Conservation (phyloP, 331 rosid genomes). For the Rhamnella rubrinervis region DNA sequence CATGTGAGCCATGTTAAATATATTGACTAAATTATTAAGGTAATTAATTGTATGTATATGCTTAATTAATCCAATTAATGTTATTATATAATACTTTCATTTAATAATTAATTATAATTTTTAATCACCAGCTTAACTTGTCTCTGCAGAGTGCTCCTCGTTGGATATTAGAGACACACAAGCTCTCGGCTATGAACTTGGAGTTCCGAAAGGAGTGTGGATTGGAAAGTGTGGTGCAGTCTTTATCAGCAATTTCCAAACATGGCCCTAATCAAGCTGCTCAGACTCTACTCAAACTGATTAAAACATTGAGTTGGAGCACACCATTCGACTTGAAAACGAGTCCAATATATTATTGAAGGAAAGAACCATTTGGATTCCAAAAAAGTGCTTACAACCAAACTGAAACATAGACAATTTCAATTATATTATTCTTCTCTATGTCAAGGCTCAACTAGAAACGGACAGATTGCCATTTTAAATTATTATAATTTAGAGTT, state of each 20-base stretch:
- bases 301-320: too few species aligned
- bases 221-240: slow-evolving; percentile 24
- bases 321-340: too few species aligned
- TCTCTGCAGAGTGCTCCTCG: slow-evolving; percentile 30
- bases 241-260: neutral
- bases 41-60: neutral
- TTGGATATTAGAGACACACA: slow-evolving; percentile 26
- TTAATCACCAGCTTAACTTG: neutral
- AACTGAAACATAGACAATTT: too few species aligned
- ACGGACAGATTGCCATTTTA: too few species aligned
- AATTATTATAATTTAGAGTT: too few species aligned
- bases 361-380: too few species aligned
- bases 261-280: too few species aligned
- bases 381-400: too few species aligned
- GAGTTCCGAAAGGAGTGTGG: slow-evolving; percentile 34
- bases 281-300: too few species aligned
- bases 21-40: slow-evolving; percentile 42
- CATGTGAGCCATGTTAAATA: slow-evolving; percentile 43
- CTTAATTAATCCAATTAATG: neutral
- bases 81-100: neutral
- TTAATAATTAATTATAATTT: neutral
- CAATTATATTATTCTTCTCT: too few species aligned
- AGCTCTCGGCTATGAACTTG: slow-evolving; percentile 26
- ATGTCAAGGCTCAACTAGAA: too few species aligned
- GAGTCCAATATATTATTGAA: too few species aligned